phyloP scores from a whole-genome alignment of 306 rosid species.

The Dryas octopetala region DNA sequence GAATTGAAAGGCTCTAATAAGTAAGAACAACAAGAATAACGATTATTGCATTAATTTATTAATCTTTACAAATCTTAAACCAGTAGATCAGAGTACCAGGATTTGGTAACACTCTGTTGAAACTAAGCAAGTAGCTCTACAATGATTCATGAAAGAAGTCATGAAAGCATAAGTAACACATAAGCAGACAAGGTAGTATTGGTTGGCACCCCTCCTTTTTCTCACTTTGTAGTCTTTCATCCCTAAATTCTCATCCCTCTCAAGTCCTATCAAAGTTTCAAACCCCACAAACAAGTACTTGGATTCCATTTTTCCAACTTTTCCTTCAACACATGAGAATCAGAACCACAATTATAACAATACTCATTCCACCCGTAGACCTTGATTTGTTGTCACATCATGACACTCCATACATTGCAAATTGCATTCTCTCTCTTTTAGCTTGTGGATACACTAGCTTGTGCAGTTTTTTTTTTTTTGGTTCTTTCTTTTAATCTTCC shows the following conservation, averaged over 20 bases:
- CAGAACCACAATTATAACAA: constrained; percentile 7
- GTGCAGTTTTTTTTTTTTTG: not conserved
- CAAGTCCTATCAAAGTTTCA: constrained; percentile 16
- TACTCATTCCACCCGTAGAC: not conserved
- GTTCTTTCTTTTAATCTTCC: not conserved
- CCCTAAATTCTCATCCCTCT: not conserved
- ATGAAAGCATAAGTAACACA: not conserved
- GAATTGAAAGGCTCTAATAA: no score
- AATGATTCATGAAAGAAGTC: constrained; percentile 5
- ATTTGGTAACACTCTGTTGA: constrained; percentile 3
- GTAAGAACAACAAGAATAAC: no score
- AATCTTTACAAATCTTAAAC: not conserved
- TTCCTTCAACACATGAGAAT: constrained; percentile 17
- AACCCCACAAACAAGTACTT: constrained; percentile 29
- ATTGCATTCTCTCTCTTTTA: not conserved
- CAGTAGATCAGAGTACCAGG: not conserved
- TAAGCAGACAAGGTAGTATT: constrained; percentile 13
- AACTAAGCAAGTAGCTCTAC: not conserved
- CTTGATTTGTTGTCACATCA: constrained; percentile 6
- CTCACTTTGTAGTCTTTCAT: constrained; percentile 14
- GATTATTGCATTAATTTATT: no score
- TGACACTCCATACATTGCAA: not conserved
- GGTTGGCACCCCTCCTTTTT: constrained; percentile 13
- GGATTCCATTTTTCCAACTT: constrained; percentile 22
- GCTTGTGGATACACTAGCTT: not conserved